Conservation (phyloP, 2,329 filamentous ascomycete genomes). For the Colletotrichum sp. region DNA sequence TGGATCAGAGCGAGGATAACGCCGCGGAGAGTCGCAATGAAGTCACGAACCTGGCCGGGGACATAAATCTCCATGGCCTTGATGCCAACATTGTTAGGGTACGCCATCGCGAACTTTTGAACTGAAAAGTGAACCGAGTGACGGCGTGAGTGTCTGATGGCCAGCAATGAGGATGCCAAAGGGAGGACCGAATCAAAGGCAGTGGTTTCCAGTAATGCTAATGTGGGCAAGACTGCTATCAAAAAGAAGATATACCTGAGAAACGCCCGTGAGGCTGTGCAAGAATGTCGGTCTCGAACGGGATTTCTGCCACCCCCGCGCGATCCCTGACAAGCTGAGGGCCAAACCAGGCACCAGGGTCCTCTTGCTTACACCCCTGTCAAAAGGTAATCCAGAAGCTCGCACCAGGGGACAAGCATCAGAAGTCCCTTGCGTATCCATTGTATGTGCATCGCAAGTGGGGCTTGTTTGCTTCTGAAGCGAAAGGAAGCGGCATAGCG, state of each 20-base stretch:
- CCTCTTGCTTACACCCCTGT: background rate
- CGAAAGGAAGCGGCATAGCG: background rate
- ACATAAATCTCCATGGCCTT: constrained; percentile 93
- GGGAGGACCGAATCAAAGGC: background rate
- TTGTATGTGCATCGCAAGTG: background rate
- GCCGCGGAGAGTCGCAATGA: constrained; percentile 23
- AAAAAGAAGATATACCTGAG: background rate
- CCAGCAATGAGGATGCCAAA: background rate
- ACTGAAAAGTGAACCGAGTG: background rate
- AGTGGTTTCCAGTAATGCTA: background rate
- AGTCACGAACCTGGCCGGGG: constrained; percentile 73
- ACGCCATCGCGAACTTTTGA: constrained; percentile 59
- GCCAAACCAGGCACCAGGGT: background rate
- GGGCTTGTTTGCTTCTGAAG: background rate
- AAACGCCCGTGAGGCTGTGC: background rate
- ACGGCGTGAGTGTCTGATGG: background rate
- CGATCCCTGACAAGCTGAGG: background rate
- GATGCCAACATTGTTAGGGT: constrained; percentile 86
- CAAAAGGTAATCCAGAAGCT: background rate
- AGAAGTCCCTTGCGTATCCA: background rate
- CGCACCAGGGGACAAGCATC: background rate
- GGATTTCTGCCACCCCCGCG: background rate
- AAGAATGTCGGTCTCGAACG: background rate
- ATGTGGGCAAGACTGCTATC: background rate
- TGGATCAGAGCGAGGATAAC: background rate